A percentile compares a stretch with the other conserved stretches of the same genome.
phyloP scores from a whole-genome alignment of 805 yeast genomes.

The Huiozyma sinensis region DNA sequence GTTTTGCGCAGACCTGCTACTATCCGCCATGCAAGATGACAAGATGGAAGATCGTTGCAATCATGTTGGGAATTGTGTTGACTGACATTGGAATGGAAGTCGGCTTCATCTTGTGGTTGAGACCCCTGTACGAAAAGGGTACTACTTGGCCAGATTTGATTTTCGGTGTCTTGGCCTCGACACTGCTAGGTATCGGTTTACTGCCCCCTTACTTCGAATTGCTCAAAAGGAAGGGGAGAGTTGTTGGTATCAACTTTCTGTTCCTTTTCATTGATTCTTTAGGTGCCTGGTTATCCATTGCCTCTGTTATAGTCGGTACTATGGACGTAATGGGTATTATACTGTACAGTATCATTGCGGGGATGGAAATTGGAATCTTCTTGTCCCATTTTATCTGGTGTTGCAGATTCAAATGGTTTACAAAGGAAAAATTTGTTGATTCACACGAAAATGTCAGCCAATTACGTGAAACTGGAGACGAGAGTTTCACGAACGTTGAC shows the following conservation, averaged over 20 bases:
- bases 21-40: slow-evolving; percentile 58
- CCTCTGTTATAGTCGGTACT: slow-evolving; percentile 47
- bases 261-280: slow-evolving; percentile 64
- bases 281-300: slow-evolving; percentile 74
- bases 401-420: slow-evolving; percentile 31
- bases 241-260: slow-evolving; percentile 77
- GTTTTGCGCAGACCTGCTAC: slow-evolving; percentile 57
- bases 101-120: slow-evolving; percentile 62
- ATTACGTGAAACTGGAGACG: background rate
- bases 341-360: slow-evolving; percentile 62
- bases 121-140: slow-evolving; percentile 42
- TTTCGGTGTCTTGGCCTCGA: slow-evolving; percentile 74
- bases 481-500: background rate
- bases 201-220: slow-evolving; percentile 85
- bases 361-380: slow-evolving; percentile 68
- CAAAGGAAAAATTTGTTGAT: slow-evolving; percentile 1
- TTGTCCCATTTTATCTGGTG: slow-evolving; percentile 62
- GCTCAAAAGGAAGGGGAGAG: slow-evolving; percentile 67
- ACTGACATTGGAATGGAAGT: slow-evolving; percentile 50
- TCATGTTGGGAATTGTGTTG: slow-evolving; percentile 31
- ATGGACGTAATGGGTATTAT: slow-evolving; percentile 73
- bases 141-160: slow-evolving; percentile 65
- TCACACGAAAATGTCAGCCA: background rate
- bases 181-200: slow-evolving; percentile 64
- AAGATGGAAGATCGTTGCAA: slow-evolving; percentile 27